Conservation (phyloP, 345 rosid species). For the Xanthoceras sorbifolium region DNA sequence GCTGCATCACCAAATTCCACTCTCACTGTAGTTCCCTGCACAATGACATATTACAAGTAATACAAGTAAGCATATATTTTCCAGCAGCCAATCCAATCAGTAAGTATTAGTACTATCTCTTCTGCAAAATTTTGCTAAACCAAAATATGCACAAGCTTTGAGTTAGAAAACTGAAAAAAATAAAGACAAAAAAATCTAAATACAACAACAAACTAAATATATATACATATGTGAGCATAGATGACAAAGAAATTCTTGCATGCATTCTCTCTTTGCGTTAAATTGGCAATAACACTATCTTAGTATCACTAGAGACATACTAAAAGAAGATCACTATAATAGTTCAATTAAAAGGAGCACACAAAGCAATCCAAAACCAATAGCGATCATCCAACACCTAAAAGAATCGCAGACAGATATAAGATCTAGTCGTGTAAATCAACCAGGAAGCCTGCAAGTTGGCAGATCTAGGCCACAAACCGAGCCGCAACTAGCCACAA, state of each 20-base stretch:
- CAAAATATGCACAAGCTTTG: too few species aligned
- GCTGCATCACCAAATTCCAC: slow-evolving; percentile 92
- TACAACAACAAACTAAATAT: too few species aligned
- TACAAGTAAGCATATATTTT: neutral
- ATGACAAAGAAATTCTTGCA: neutral
- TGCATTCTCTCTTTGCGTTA: neutral
- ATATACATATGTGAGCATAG: too few species aligned
- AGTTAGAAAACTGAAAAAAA: too few species aligned
- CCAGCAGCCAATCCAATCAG: too few species aligned
- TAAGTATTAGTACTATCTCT: too few species aligned
- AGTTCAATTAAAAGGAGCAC: too few species aligned
- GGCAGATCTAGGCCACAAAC: slow-evolving; percentile 5
- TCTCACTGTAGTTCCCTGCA: slow-evolving; percentile 94
- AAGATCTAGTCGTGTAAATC: slow-evolving; percentile 18
- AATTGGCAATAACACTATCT: neutral
- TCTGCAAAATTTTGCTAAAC: too few species aligned
- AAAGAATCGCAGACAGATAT: neutral
- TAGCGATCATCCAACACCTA: too few species aligned
- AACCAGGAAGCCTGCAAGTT: neutral
- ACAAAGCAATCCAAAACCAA: too few species aligned
- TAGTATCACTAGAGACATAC: neutral
- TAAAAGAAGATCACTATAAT: too few species aligned
- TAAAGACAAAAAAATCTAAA: too few species aligned
- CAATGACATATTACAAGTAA: neutral
- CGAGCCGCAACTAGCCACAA: neutral